Base-by-base conservation (phyloP, 2,329 filamentous ascomycete species). In the Gaeumannomyces sp. region DNA sequence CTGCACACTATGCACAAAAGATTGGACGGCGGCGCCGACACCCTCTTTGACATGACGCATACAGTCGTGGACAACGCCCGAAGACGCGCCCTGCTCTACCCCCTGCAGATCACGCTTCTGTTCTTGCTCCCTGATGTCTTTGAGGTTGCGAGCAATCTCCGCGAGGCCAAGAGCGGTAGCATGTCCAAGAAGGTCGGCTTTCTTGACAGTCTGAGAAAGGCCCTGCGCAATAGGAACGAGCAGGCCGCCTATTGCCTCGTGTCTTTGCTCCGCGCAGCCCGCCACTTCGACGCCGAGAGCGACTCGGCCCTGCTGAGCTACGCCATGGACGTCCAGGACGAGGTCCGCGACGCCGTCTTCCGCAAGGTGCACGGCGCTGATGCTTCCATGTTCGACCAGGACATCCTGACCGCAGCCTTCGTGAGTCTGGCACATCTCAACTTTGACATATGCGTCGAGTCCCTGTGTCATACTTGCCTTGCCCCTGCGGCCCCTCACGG, bases 41-140 rank as follows among this genome's bases (percentile, higher is more conserved):
- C 85, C 0, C 77, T 90, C 29, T 89, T 90, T 71, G 88, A 90
- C 70, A 89, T 90, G 85, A 82, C 85, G 6, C 82, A 86, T 68
- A 85, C 84, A 3, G 81, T 87, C 33, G 80, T 81, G 50, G 87
- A 89, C 71, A 84, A 81, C 64, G 80, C 79, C 53, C 81, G 81
- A 67, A 80, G 83, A 61, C 85, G 81, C 68, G 79, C 79, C 4
- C 76, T 85, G 38, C 76, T 89, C 27, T 87, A 83, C 69, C 86
- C 87, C 22, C 78, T 90, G 63, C 88, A 90, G 71, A 86, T 82
- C 2, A 81, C 83, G 16, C 75, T 90, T 5, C 75, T 90, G 13
- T 83, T 90, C 66, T 78, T 90, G 11, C 76, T 89, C 11, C 88
- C 88, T 4, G 88, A 90, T 69, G 85, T 90, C 7, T 90, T 90